Evolutionary conservation across 2,329 filamentous ascomycete genomes (phyloP).

Genomic region (Aureobasidium uvarum): DNA sequence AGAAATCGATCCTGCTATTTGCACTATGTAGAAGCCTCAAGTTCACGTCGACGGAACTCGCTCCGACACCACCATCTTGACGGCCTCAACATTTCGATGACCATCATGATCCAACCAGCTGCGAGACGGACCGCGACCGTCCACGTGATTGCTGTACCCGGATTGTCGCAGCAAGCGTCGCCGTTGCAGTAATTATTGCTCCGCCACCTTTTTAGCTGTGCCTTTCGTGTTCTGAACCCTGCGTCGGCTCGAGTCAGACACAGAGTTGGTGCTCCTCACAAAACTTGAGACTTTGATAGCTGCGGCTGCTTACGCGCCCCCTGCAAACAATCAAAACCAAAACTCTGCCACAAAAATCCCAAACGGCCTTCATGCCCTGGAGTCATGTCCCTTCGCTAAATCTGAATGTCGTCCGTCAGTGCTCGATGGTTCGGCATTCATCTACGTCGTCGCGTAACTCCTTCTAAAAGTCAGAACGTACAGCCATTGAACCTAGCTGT

Average conservation of each 20-base stretch:
- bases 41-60: neutral
- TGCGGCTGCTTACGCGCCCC: constrained; percentile 17
- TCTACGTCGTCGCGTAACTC: constrained; percentile 14
- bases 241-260: constrained; percentile 4
- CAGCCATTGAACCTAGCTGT: constrained; percentile 11
- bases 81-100: neutral
- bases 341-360: neutral
- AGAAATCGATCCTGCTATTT: no score
- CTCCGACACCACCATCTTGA: neutral
- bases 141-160: neutral
- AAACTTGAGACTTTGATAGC: constrained; percentile 4
- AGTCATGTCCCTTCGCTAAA: constrained; percentile 24
- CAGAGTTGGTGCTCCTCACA: neutral
- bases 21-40: neutral
- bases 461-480: constrained; percentile 22
- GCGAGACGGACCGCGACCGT: neutral
- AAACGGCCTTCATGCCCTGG: neutral
- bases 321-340: constrained; percentile 21
- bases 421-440: constrained; percentile 18
- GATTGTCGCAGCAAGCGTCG: neutral
- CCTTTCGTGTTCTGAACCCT: constrained; percentile 11
- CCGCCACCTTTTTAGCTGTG: neutral
- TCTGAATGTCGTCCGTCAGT: constrained; percentile 25
- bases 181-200: constrained; percentile 3
- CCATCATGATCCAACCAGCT: neutral